Base-by-base conservation (phyloP, 1,139 yeast genomes). In the Sugiyamaella novakii region DNA sequence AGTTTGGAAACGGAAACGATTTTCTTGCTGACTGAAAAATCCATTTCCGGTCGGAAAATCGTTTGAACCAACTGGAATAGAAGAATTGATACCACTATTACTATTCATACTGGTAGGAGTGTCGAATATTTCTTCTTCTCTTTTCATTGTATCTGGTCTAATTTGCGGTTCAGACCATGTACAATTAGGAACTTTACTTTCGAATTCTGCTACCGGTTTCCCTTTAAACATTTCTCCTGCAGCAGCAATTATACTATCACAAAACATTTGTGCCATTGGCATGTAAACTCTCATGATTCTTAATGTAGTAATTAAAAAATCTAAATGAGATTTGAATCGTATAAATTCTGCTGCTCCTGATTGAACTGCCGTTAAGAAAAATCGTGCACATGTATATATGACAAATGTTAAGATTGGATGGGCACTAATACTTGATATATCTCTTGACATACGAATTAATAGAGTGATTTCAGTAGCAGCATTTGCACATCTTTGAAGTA, bases 341-440 rank as follows among this genome's bases (percentile, higher is more conserved):
- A 34, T 44, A 12, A 42, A 42, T 10, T 47, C 46, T 2, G 46
- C 47, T 6, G 47, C 46, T 7, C 52, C 48, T 4, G 56, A 49
- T 29, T 53, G 53, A 14, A 61, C 47, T 1, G 55, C 56, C 1
- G 59, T 53, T 11, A 61, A 43, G 43, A 61, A 57, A 33, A 58
- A 59, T 28, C 61, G 48, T 12, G 64, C 61, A 17, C 62, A 54
- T 7, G 63, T 51, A 33, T 58, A 61, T 3, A 61, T 18, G 27
- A 59, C 53, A 50, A 57, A 61, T 10, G 54, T 37, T 11, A 52
- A 46, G 27, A 54, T 48, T 5, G 61, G 58, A 39, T 57, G 54
- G 14, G 50, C 43, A 24, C 47, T 17, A 5, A 52, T 39, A 14
- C 51, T 47, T 21, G 52, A 54, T n/a, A 53, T 40, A 37, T 58